Percentiles rank a stretch among this genome's conserved stretches.
phyloP scores from a whole-genome alignment of 371 early-diverging fungal genomes.

The Mucor racemosus region DNA sequence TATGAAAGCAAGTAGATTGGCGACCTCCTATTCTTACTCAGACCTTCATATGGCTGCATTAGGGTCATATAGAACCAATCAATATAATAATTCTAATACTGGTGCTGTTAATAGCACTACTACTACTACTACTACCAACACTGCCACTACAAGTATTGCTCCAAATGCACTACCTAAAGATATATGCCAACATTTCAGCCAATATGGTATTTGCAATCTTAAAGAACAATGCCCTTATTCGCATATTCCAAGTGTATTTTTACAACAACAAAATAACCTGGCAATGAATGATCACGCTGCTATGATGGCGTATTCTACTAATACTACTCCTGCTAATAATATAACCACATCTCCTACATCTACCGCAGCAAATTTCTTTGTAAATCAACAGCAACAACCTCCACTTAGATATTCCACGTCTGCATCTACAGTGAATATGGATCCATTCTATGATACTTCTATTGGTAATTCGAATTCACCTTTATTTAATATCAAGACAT shows the following conservation, averaged over 20 bases:
- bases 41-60: constrained; percentile 26
- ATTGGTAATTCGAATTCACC: background rate
- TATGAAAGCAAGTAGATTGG: constrained; percentile 24
- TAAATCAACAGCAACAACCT: background rate
- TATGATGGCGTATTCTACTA: background rate
- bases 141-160: background rate
- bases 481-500: background rate
- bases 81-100: background rate
- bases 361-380: background rate
- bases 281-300: background rate
- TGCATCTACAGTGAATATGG: background rate
- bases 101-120: no score
- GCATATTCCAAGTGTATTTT: constrained; percentile 33
- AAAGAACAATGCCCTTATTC: constrained; percentile 65
- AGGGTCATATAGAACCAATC: constrained; percentile 11
- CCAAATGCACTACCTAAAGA: background rate
- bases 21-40: constrained; percentile 43
- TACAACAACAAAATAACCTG: background rate
- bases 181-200: constrained; percentile 49
- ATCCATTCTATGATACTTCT: background rate
- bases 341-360: background rate
- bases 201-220: constrained; percentile 63
- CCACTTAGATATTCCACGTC: background rate
- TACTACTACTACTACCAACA: background rate
- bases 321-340: background rate